phyloP scores from a whole-genome alignment of 2,329 filamentous ascomycete species.

The Pyrenochaeta sp. region DNA sequence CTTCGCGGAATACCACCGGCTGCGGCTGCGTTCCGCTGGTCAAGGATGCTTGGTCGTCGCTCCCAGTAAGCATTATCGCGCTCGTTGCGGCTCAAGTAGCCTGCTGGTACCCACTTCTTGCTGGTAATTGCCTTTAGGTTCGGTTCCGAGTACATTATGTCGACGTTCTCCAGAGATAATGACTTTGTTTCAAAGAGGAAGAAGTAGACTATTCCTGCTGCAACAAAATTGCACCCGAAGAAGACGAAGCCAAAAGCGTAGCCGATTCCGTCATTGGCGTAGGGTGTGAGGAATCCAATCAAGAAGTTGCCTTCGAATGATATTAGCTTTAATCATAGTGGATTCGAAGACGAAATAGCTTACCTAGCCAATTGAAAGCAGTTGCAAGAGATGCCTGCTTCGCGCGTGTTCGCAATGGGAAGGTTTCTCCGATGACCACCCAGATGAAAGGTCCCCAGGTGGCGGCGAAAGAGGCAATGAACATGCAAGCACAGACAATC shows the following conservation, averaged over 20 bases:
- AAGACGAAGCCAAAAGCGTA: slow-evolving; percentile 46
- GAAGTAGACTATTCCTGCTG: slow-evolving; percentile 41
- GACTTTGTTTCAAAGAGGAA: slow-evolving; percentile 46
- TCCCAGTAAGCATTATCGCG: slow-evolving; percentile 39
- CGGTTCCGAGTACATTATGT: slow-evolving; percentile 44
- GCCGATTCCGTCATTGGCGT: slow-evolving; percentile 42
- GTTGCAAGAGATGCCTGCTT: slow-evolving; percentile 45
- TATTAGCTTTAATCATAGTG: slow-evolving; percentile 24
- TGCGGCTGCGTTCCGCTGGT: slow-evolving; percentile 11
- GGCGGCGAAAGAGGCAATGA: slow-evolving; percentile 74
- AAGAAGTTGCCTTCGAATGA: slow-evolving; percentile 45
- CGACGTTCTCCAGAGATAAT: slow-evolving; percentile 44
- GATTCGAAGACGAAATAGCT: not conserved
- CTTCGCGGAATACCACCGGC: slow-evolving; percentile 11
- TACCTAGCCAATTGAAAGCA: slow-evolving; percentile 43
- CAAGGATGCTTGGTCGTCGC: slow-evolving; percentile 27
- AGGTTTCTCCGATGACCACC: slow-evolving; percentile 52
- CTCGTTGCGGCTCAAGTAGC: slow-evolving; percentile 39
- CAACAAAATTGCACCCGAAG: slow-evolving; percentile 44
- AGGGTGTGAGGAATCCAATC: slow-evolving; percentile 46
- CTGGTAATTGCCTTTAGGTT: slow-evolving; percentile 37
- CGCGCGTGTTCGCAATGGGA: slow-evolving; percentile 42
- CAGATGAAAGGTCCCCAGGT: slow-evolving; percentile 69
- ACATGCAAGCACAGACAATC: slow-evolving; percentile 77
- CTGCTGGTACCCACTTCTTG: slow-evolving; percentile 43